Conservation (phyloP, 108 stramenopile species). For the Pseudonitzschia multiseries region DNA sequence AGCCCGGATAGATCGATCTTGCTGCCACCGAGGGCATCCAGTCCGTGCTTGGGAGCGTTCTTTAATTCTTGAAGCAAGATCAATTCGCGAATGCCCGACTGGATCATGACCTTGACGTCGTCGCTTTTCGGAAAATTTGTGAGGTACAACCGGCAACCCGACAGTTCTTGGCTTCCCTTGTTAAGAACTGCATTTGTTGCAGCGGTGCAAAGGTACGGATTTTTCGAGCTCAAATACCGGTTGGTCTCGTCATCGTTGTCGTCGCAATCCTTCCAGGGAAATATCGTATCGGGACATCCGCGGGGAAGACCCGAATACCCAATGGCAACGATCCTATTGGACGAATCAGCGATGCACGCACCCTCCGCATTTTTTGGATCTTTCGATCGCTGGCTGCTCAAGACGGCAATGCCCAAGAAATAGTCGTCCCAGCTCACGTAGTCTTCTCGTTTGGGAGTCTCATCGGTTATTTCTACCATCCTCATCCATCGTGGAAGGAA, state of each 20-base stretch:
- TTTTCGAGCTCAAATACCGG: conserved; percentile 78
- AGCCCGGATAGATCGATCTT: not conserved
- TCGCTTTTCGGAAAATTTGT: conserved; percentile 93
- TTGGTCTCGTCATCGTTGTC: conserved; percentile 7
- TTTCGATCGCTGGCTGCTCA: conserved; percentile 90
- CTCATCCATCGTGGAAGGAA: conserved; percentile 4
- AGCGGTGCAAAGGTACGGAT: conserved; percentile 93
- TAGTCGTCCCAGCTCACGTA: conserved; percentile 98
- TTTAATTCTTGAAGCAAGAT: conserved; percentile 45
- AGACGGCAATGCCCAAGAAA: conserved; percentile 91
- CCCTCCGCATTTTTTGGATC: conserved; percentile 75
- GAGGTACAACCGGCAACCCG: conserved; percentile 84
- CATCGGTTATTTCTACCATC: not conserved
- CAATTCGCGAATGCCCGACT: conserved; percentile 90
- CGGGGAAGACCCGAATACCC: conserved; percentile 98
- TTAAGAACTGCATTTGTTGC: conserved; percentile 97
- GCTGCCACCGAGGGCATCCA: not conserved
- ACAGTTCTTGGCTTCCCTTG: conserved; percentile 87
- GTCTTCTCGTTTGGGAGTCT: conserved; percentile 25
- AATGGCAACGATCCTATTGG: conserved; percentile 89
- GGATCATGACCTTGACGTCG: conserved; percentile 95
- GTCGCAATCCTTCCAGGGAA: conserved; percentile 14
- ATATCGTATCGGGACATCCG: conserved; percentile 59
- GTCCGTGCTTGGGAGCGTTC: not conserved
- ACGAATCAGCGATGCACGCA: conserved; percentile 72